Conservation (phyloP, 352 stramenopile species). For the Phytophthora multivora region DNA sequence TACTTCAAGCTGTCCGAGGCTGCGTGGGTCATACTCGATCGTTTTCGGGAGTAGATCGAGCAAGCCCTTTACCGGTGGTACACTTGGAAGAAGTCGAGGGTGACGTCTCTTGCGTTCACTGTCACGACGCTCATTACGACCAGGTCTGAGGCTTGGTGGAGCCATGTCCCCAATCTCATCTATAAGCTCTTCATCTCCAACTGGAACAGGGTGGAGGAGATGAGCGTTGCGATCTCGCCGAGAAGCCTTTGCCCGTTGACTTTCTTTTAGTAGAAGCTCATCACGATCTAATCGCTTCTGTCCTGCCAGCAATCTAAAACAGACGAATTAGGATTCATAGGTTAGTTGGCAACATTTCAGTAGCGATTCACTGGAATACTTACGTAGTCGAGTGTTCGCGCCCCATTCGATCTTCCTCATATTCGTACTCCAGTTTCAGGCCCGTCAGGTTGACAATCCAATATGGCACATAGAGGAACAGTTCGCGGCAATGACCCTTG, state of each 20-base stretch:
- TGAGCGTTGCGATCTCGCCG: slow-evolving; percentile 62
- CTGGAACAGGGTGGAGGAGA: slow-evolving; percentile 44
- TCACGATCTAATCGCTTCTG: slow-evolving; percentile 82
- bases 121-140: slow-evolving; percentile 20
- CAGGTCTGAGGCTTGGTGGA: neutral
- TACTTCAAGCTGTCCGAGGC: slow-evolving; percentile 72
- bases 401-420: slow-evolving; percentile 73
- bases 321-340: neutral
- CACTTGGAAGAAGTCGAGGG: slow-evolving; percentile 74
- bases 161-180: slow-evolving; percentile 5
- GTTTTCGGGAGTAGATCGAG: slow-evolving; percentile 83
- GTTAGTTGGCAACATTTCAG: slow-evolving; percentile 5
- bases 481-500: slow-evolving; percentile 62
- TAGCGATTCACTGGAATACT: slow-evolving; percentile 9
- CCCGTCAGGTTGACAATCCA: slow-evolving; percentile 90
- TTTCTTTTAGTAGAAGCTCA: slow-evolving; percentile 77
- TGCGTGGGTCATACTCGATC: slow-evolving; percentile 56
- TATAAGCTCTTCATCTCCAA: slow-evolving; percentile 23
- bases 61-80: slow-evolving; percentile 81
- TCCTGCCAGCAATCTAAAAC: slow-evolving; percentile 60
- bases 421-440: slow-evolving; percentile 84
- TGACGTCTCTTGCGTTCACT: slow-evolving; percentile 64
- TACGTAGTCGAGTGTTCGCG: slow-evolving; percentile 73
- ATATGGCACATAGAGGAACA: slow-evolving; percentile 88
- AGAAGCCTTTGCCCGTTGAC: slow-evolving; percentile 37